Evolutionary conservation across 345 rosid genomes (phyloP), one percentile per base, ranked within the genome.

Genomic region (Rhodamnia argentea): DNA sequence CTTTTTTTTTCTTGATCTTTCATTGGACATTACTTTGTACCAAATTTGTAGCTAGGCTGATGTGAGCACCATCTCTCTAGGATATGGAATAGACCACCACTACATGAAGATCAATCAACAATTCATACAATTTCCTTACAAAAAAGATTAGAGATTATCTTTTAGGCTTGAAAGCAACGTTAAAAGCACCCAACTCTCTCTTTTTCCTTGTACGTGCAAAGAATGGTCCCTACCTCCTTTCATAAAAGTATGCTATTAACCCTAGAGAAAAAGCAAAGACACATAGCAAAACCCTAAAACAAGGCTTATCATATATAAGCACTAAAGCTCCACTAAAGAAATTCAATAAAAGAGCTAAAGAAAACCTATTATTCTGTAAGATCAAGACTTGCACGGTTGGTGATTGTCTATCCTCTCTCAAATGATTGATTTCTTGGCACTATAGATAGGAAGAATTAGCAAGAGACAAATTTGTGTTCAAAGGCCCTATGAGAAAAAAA

Each of bases 141-240:
- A 20, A 87, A 87, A 84, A 84, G 85, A 70, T 75, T 82, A 59
- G 64, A 87, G 88, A 87, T 82, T 86, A 82, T 27, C 78, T 83
- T 88, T 86, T 83, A 16, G 88, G 85, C 76, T 42, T 82, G 85
- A 76, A 89, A 85, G 86, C 84, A 82, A 87, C 86, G 76, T 53
- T 57, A 37, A 84, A 86, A 84, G 89, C 55, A 78, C 84, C 87
- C 88, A 53, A 42, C 85, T 22, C 23, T 82, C 85, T 6, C 84
- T 40, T 37, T 54, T 57, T 32, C 52, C 44, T 29, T 64, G 42
- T 9, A 83, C 70, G 85, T 62, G 56, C 54, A 62, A 50, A 20
- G 54, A 22, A 83, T 53, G 70, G 85, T 83, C 85, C 85, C 85
- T 40, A 83, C 57, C 20, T 60, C 55, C 52, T 70, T 75, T 22